These are phyloP conservation scores for Lunularia cruciata DNA, from an alignment of 225 moss, liverwort and hornwort species.

Conservation along the genomic window DNA sequence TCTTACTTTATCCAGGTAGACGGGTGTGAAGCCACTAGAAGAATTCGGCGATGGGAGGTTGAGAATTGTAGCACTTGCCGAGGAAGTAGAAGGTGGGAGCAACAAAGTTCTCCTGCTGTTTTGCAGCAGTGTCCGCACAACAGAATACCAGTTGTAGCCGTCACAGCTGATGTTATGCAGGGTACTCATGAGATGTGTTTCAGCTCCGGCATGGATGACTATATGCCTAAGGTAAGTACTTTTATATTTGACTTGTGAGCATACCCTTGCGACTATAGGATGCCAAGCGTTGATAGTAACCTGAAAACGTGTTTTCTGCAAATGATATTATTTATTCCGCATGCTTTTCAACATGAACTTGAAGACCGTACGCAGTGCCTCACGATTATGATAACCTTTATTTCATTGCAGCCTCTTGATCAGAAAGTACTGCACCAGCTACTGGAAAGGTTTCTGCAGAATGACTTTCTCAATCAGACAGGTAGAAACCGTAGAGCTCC, in stretches of 20 bases:
- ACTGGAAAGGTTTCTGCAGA: slow-evolving; percentile 32
- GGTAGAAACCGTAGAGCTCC: slow-evolving; percentile 13
- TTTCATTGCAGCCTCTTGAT: slow-evolving; percentile 43
- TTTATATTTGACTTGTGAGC: too few relatives aligned
- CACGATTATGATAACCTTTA: too few relatives aligned
- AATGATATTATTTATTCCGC: too few relatives aligned
- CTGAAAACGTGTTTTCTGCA: too few relatives aligned
- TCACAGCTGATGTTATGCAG: slow-evolving; percentile 97
- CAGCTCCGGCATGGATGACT: slow-evolving; percentile 88
- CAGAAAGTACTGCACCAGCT: slow-evolving; percentile 36
- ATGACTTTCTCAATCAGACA: slow-evolving; percentile 12
- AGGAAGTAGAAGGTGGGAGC: slow-evolving; percentile 12
- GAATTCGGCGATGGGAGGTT: slow-evolving; percentile 73
- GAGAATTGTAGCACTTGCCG: slow-evolving; percentile 63
- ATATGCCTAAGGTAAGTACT: slow-evolving; percentile 73
- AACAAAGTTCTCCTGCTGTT: slow-evolving; percentile 26
- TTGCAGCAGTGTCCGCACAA: slow-evolving; percentile 57
- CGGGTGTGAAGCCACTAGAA: slow-evolving; percentile 78
- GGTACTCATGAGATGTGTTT: slow-evolving; percentile 88
- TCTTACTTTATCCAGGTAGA: slow-evolving; percentile 76
- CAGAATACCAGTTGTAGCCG: slow-evolving; percentile 79
- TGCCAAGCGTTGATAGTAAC: too few relatives aligned
- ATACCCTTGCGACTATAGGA: too few relatives aligned
- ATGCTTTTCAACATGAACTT: too few relatives aligned
- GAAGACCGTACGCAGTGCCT: too few relatives aligned